phyloP scores from a whole-genome alignment of 305 asterid species.

The Fraxinus greggii region DNA sequence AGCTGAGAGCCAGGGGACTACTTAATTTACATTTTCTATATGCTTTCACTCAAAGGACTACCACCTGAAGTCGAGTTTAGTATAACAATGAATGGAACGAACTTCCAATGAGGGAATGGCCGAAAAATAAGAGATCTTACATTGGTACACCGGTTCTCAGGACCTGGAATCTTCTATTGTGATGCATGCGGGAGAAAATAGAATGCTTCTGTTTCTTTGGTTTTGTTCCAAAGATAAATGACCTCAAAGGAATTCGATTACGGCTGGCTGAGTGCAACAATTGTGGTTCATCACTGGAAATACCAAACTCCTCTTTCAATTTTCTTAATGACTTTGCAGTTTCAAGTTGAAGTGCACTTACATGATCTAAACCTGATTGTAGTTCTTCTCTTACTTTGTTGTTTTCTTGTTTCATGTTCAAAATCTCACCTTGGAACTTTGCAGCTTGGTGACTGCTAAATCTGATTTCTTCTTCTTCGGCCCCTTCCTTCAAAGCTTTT shows the following conservation, averaged over 20 bases:
- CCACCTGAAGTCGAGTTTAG: neutral
- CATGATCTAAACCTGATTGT: conserved; percentile 63
- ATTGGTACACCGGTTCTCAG: conserved; percentile 46
- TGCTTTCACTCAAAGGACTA: neutral
- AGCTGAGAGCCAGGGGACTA: neutral
- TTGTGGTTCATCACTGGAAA: conserved; percentile 49
- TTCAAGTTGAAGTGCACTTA: conserved; percentile 55
- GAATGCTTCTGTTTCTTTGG: conserved; percentile 72
- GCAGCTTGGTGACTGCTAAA: conserved; percentile 95
- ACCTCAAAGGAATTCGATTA: conserved; percentile 56
- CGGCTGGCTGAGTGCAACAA: conserved; percentile 48
- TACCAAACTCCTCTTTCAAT: conserved; percentile 61
- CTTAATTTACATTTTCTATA: neutral
- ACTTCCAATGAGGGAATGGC: neutral
- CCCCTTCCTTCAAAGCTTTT: conserved; percentile 63
- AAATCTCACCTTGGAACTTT: conserved; percentile 79
- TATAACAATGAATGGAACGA: neutral
- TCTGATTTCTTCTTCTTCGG: conserved; percentile 64
- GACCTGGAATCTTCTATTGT: conserved; percentile 53
- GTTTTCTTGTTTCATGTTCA: conserved; percentile 94
- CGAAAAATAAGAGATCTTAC: conserved; percentile 18
- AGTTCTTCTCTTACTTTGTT: conserved; percentile 72
- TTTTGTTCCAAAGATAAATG: conserved; percentile 73
- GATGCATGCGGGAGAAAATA: conserved; percentile 63
- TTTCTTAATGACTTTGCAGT: conserved; percentile 55